Evolutionary conservation across 495 filamentous ascomycete genomes (phyloP).

Genomic region (Lophium mytilinum): DNA sequence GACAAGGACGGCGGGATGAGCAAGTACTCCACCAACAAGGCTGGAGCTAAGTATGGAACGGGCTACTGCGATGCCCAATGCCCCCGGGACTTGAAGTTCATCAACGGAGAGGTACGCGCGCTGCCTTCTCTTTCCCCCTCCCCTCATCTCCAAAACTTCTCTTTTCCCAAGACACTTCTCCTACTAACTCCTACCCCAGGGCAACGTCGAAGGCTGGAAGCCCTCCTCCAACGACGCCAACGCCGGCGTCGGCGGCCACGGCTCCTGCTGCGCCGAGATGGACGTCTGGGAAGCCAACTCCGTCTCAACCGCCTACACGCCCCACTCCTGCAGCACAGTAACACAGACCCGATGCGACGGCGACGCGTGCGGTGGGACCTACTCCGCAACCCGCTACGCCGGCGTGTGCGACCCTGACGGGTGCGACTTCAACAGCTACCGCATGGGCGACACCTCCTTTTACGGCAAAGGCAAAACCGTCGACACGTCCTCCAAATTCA

Average conservation of each 20-base stretch:
- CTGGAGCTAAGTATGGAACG: constrained; percentile 56
- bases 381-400: constrained; percentile 36
- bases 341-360: constrained; percentile 22
- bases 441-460: constrained; percentile 45
- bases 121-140: too few species aligned
- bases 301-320: constrained; percentile 29
- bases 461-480: constrained; percentile 49
- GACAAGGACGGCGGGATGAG: constrained; percentile 45
- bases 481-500: constrained; percentile 53
- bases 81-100: constrained; percentile 42
- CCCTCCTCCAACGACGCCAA: constrained; percentile 52
- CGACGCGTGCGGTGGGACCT: constrained; percentile 19
- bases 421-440: constrained; percentile 59
- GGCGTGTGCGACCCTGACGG: constrained; percentile 57
- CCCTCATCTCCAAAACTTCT: not conserved
- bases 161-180: not conserved
- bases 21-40: constrained; percentile 43
- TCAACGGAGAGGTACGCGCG: constrained; percentile 56
- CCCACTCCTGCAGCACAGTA: constrained; percentile 23
- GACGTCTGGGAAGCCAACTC: constrained; percentile 28
- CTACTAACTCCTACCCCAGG: constrained; percentile 8
- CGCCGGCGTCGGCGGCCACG: constrained; percentile 48
- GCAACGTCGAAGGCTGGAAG: constrained; percentile 47
- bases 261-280: constrained; percentile 24
- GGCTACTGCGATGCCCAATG: constrained; percentile 69